Conservation (phyloP, 163 green algal genomes). For the Scenedesmus sp. region DNA sequence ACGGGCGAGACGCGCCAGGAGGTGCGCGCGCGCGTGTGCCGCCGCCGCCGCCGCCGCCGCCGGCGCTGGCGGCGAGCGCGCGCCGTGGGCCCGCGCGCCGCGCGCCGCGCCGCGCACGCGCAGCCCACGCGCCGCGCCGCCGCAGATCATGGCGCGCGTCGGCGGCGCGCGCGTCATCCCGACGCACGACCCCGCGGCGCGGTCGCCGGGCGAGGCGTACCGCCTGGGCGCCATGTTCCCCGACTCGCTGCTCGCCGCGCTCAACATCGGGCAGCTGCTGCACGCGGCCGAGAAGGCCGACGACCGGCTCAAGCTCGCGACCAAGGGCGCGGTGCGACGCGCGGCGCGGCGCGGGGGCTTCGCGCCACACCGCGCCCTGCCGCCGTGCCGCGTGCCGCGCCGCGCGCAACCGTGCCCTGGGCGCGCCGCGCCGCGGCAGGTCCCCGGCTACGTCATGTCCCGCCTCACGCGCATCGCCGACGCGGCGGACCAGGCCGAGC, state of each 20-base stretch:
- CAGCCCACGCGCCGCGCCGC: not conserved
- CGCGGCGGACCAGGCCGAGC: not conserved
- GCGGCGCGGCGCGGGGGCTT: too few relatives aligned
- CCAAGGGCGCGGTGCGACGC: conserved; percentile 22
- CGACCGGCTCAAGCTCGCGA: conserved; percentile 1
- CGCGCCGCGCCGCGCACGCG: not conserved
- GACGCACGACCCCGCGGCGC: conserved; percentile 68
- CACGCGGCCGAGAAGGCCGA: conserved; percentile 44
- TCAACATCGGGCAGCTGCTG: conserved; percentile 34
- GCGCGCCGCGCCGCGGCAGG: conserved; percentile 6
- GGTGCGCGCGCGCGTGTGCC: not conserved
- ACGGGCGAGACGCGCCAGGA: conserved; percentile 38
- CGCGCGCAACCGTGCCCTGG: too few relatives aligned
- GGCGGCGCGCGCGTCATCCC: conserved; percentile 66
- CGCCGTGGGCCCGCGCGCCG: not conserved
- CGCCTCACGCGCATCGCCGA: conserved; percentile 52
- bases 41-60: not conserved
- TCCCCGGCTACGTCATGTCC: conserved; percentile 63
- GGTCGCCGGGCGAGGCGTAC: conserved; percentile 61
- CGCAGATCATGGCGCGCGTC: conserved; percentile 50
- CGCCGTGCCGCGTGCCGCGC: too few relatives aligned
- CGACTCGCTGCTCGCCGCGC: not conserved
- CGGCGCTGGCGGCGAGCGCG: too few relatives aligned
- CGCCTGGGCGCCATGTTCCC: conserved; percentile 50
- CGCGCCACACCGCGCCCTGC: too few relatives aligned